Conservation (phyloP, 768 basidiomycete genomes). For the Dentipellis sp. region DNA sequence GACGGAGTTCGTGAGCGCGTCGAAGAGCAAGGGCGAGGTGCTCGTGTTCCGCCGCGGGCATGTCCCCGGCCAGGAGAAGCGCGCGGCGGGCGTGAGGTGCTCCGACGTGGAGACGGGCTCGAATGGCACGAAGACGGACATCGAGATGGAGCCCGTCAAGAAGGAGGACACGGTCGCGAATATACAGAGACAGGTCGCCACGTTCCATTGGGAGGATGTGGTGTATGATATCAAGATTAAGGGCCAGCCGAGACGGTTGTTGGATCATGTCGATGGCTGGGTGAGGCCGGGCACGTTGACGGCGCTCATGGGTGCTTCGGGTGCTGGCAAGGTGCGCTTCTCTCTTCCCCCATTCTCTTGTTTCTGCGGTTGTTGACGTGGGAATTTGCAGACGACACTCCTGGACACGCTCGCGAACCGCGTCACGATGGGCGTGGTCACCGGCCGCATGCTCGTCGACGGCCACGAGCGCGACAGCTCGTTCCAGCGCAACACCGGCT, state of each 20-base stretch:
- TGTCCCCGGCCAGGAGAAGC: not conserved
- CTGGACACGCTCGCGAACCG: constrained; percentile 39
- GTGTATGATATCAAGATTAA: constrained; percentile 70
- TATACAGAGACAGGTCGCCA: not conserved
- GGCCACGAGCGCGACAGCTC: constrained; percentile 41
- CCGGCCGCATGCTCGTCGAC: constrained; percentile 36
- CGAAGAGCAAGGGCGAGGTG: not conserved
- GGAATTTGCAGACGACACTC: constrained; percentile 31
- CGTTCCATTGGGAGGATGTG: constrained; percentile 49
- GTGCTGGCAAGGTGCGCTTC: constrained; percentile 33
- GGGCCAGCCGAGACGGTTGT: constrained; percentile 38
- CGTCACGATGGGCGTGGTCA: constrained; percentile 27
- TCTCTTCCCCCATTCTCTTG: too few species aligned
- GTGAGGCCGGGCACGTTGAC: constrained; percentile 72
- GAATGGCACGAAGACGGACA: not conserved
- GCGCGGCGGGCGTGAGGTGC: not conserved
- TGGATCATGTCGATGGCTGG: constrained; percentile 73
- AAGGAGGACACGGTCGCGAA: not conserved
- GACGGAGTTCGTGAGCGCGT: constrained; percentile 15
- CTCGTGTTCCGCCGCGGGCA: not conserved
- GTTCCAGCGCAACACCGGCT: constrained; percentile 40
- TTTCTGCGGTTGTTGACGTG: not conserved
- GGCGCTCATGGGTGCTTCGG: constrained; percentile 64
- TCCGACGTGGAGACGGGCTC: not conserved
- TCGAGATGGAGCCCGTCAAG: not conserved